Base-by-base conservation (phyloP, 192 early-diverging fungal genomes). In the Dissophora globulifera region DNA sequence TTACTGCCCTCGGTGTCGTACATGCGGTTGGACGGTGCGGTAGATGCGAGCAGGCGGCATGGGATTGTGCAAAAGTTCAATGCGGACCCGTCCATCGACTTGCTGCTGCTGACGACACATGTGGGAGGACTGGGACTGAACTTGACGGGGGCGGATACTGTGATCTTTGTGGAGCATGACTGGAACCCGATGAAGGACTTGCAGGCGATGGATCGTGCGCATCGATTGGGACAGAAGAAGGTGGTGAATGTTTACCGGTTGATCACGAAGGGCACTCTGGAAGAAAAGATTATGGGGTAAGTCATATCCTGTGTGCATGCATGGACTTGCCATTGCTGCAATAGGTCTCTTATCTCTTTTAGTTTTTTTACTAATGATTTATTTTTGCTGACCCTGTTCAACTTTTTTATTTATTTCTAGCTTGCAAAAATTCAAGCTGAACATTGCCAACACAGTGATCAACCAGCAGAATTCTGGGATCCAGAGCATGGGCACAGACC, bases 241-340 rank as follows among this genome's bases (percentile, higher is more conserved):
- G 94, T 96, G 5, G 98, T 99, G 12, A 98, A 97, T 79, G 96
- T 99, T 0, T 99, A 99, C 78, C 92, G 98, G 9, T 79, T 99
- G 53, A 98, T 99, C 75, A 96, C 96, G 10, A 87, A 92, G 56
- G 94, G 94, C n/a, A 97, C 98, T 33, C 78, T 99, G 11, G 98
- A 99, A 84, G 96, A 99, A 79, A 99, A 99, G 79, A 99, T 99
- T 75, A 99, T 99, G 98, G 95, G 94, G 90, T 93, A 85, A 64
- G 78, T 56, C 6, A 27, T 64, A 25, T 32, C 35, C 23, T 47
- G 13, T 35, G 42, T 13, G 30, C 65, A n/a, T n/a, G n/a, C n/a
- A n/a, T n/a, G n/a, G n/a, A n/a, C n/a, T n/a, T n/a, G n/a, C n/a
- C n/a, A n/a, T 80, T 16, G 15, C 31, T 30, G 35, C 42, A 67